Evolutionary conservation across 2,329 filamentous ascomycete species (phyloP).

Genomic region (Aspergillus neotritici): DNA sequence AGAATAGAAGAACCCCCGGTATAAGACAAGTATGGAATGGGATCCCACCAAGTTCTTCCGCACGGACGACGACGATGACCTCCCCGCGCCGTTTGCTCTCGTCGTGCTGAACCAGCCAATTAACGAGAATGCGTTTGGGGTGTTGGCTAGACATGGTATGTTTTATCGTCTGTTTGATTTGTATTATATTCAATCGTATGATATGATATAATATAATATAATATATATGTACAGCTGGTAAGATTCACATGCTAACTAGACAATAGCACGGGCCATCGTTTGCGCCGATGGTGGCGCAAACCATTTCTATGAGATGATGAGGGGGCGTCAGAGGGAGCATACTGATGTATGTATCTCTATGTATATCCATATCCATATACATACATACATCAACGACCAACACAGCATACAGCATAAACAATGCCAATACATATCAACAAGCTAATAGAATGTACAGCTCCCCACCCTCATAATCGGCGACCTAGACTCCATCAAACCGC

Average conservation of each 20-base stretch:
- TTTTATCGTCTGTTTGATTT: background rate
- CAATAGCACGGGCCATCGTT: conserved; percentile 58
- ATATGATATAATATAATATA: too few relatives aligned
- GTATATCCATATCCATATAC: background rate
- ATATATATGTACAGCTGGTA: too few relatives aligned
- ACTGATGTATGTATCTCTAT: conserved; percentile 25
- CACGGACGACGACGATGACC: conserved; percentile 14
- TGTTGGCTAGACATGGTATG: conserved; percentile 35
- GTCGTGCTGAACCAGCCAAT: conserved; percentile 60
- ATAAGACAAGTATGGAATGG: conserved; percentile 34
- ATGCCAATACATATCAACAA: conserved; percentile 22
- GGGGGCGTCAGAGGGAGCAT: conserved; percentile 22
- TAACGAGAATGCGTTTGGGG: conserved; percentile 36
- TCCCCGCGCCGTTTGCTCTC: conserved; percentile 42
- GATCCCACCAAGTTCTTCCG: conserved; percentile 39
- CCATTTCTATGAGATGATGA: conserved; percentile 54
- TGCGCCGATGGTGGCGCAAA: conserved; percentile 94
- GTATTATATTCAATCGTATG: too few relatives aligned
- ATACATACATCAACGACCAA: background rate
- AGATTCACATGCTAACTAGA: background rate
- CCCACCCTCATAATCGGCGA: conserved; percentile 79
- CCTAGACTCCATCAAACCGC: conserved; percentile 70
- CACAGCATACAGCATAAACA: background rate
- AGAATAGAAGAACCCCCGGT: too few relatives aligned
- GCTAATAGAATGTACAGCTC: conserved; percentile 33